Percentiles rank a stretch among this genome's conserved stretches.
Evolutionary conservation across 257 asterid species (phyloP).

Genomic region (Plantago elongata): DNA sequence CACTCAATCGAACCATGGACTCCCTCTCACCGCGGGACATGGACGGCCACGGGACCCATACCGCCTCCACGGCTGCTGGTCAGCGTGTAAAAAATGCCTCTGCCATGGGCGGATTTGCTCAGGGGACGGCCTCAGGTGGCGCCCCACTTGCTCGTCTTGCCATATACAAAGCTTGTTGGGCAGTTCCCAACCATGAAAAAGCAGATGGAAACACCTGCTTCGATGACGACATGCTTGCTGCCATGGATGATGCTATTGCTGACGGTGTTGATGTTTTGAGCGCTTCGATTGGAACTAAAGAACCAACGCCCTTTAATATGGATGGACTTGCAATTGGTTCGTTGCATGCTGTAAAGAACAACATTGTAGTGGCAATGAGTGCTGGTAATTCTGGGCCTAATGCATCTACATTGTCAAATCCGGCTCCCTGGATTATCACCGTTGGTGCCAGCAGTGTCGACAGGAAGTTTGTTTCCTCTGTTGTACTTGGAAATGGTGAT

Average conservation of each 20-base stretch:
- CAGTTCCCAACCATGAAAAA: constrained; percentile 49
- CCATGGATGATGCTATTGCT: constrained; percentile 80
- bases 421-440: constrained; percentile 92
- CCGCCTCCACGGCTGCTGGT: constrained; percentile 70
- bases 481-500: constrained; percentile 61
- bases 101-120: constrained; percentile 76
- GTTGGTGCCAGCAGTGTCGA: constrained; percentile 91
- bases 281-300: constrained; percentile 55
- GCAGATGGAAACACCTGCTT: constrained; percentile 65
- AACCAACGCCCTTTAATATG: constrained; percentile 32
- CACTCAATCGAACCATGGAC: constrained; percentile 55
- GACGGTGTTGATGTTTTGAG: constrained; percentile 84
- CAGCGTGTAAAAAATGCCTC: constrained; percentile 39
- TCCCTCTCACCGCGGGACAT: constrained; percentile 73
- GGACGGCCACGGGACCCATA: constrained; percentile 97
- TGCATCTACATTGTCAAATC: constrained; percentile 48
- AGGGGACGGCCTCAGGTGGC: constrained; percentile 83
- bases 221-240: constrained; percentile 83
- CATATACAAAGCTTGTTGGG: constrained; percentile 93
- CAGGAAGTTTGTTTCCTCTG: constrained; percentile 43
- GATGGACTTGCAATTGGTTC: constrained; percentile 75
- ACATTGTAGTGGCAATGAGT: constrained; percentile 71
- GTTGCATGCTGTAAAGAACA: constrained; percentile 62
- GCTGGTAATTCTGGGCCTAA: constrained; percentile 82
- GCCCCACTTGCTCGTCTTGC: constrained; percentile 77